These are phyloP conservation scores for Beauveria bassiana DNA, from an alignment of 2,329 filamentous ascomycete genomes.

Conservation along the genomic window DNA sequence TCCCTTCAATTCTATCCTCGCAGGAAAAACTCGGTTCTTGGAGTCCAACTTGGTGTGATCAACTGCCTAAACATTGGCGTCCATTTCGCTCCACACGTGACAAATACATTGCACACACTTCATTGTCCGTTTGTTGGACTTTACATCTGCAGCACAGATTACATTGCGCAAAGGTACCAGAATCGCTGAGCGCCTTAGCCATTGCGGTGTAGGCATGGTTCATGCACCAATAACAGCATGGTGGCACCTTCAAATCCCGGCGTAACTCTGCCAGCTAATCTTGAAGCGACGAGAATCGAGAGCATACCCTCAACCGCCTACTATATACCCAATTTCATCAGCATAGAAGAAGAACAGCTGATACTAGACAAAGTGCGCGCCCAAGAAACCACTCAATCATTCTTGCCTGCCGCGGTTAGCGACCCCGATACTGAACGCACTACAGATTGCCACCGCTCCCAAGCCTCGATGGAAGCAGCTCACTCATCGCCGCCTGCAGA, in stretches of 20 bases:
- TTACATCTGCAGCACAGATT: not conserved
- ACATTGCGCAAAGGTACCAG: not conserved
- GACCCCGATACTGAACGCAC: not conserved
- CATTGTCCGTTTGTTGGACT: not conserved
- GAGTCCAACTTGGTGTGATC: too few relatives aligned
- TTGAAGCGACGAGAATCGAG: slow-evolving; percentile 45
- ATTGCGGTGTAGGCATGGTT: not conserved
- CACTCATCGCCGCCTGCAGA: slow-evolving; percentile 82
- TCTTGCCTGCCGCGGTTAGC: not conserved
- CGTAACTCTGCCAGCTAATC: slow-evolving; percentile 34
- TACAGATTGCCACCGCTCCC: slow-evolving; percentile 54
- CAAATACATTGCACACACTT: not conserved
- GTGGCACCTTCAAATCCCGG: slow-evolving; percentile 2
- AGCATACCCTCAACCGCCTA: slow-evolving; percentile 59
- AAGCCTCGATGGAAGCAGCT: slow-evolving; percentile 80
- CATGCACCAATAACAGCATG: not conserved
- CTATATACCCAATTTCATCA: slow-evolving; percentile 84
- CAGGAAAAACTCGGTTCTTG: too few relatives aligned
- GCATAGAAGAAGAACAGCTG: slow-evolving; percentile 59
- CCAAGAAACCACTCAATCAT: not conserved
- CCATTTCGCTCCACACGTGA: not conserved
- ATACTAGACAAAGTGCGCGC: slow-evolving; percentile 61
- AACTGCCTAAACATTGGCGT: not conserved
- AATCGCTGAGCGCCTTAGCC: not conserved
- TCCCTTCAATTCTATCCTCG: too few relatives aligned